A percentile compares a stretch with the other conserved stretches of the same genome.
These are phyloP conservation scores for Begonia fuchsioides DNA, from an alignment of 306 rosid species.

Conservation along the genomic window DNA sequence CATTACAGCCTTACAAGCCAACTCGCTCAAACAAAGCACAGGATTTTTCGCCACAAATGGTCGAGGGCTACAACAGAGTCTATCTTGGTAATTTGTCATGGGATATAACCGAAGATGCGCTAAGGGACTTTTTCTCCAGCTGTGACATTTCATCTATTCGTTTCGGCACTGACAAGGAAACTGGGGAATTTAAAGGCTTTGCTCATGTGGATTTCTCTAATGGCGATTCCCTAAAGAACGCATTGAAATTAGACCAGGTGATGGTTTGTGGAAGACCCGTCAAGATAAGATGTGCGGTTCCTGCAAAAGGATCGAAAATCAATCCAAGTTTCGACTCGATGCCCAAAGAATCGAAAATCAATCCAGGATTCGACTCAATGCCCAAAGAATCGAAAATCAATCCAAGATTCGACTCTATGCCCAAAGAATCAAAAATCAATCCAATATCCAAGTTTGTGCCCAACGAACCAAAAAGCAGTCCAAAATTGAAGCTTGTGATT, in stretches of 20 bases:
- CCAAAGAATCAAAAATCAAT: conserved; percentile 2
- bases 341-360: conserved; percentile 1
- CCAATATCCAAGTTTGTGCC: conserved; percentile 12
- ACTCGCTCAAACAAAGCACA: no score
- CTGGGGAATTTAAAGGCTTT: conserved; percentile 73
- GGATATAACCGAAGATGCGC: conserved; percentile 73
- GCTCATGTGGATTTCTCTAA: conserved; percentile 72
- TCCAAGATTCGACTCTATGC: conserved; percentile 12
- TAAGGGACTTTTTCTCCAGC: conserved; percentile 41
- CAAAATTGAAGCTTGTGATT: conserved; percentile 12
- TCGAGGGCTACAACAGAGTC: conserved; percentile 88
- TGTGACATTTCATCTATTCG: conserved; percentile 47
- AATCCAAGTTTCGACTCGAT: conserved; percentile 12
- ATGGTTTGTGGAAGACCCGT: conserved; percentile 49
- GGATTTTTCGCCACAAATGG: no score
- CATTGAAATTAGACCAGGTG: conserved; percentile 60
- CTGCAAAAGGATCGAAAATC: conserved; percentile 31
- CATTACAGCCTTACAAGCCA: no score
- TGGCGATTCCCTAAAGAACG: conserved; percentile 39
- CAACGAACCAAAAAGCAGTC: conserved; percentile 1
- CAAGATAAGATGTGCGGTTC: conserved; percentile 76
- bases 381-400: conserved; percentile 2
- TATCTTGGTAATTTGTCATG: conserved; percentile 83
- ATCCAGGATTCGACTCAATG: conserved; percentile 12
- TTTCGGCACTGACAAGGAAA: conserved; percentile 72